These are phyloP conservation scores for Vigna radiata DNA, from an alignment of 306 rosid genomes.

Conservation along the genomic window DNA sequence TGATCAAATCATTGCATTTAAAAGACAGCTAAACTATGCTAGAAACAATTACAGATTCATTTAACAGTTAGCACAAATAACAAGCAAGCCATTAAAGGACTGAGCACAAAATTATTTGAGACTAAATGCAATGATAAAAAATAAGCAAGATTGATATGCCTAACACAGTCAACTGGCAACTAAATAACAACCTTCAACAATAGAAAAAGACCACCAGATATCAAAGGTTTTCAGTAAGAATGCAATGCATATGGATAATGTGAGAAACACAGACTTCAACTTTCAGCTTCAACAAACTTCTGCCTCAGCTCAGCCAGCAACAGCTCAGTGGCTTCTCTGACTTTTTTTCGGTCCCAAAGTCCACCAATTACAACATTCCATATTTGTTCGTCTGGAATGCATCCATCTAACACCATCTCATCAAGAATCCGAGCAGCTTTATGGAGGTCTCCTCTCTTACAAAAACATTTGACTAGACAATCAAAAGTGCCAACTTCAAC, in stretches of 20 bases:
- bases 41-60: not conserved
- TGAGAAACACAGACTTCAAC: slow-evolving; percentile 37
- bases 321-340: slow-evolving; percentile 70
- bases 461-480: slow-evolving; percentile 58
- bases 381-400: slow-evolving; percentile 67
- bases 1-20: slow-evolving; percentile 4
- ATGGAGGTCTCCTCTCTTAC: slow-evolving; percentile 70
- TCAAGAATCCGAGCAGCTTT: slow-evolving; percentile 76
- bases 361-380: slow-evolving; percentile 73
- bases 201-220: not conserved
- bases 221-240: slow-evolving; percentile 29
- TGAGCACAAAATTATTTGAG: not conserved
- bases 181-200: not conserved
- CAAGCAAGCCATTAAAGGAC: slow-evolving; percentile 25
- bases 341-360: slow-evolving; percentile 72
- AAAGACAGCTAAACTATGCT: too few relatives aligned
- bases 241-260: slow-evolving; percentile 8
- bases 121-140: not conserved
- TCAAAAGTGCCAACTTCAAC: slow-evolving; percentile 61
- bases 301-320: slow-evolving; percentile 60
- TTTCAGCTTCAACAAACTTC: slow-evolving; percentile 48
- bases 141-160: slow-evolving; percentile 1
- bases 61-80: not conserved
- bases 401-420: slow-evolving; percentile 83
- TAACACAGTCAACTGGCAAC: slow-evolving; percentile 3